These are phyloP conservation scores for Gentiana macrophylla DNA, from an alignment of 257 asterid genomes.

Conservation along the genomic window DNA sequence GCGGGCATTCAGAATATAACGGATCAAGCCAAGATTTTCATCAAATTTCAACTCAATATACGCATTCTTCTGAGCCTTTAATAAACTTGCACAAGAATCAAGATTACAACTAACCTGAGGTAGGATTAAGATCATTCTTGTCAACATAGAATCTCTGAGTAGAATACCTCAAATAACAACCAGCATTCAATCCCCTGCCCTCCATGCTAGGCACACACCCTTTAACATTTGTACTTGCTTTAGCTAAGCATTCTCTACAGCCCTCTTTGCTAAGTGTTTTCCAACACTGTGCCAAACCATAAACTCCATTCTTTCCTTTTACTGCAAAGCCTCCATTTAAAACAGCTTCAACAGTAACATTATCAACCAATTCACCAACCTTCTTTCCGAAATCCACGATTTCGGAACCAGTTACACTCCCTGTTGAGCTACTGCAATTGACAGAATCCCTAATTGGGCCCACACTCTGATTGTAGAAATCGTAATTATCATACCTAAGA, in stretches of 20 bases:
- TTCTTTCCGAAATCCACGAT: slow-evolving; percentile 19
- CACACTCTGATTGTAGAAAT: slow-evolving; percentile 40
- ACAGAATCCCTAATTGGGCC: slow-evolving; percentile 30
- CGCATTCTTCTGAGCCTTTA: too few relatives aligned
- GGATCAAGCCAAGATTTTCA: too few relatives aligned
- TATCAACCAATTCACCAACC: slow-evolving; percentile 34
- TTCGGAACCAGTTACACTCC: slow-evolving; percentile 3
- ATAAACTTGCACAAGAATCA: too few relatives aligned
- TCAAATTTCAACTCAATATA: too few relatives aligned
- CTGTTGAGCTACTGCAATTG: slow-evolving; percentile 36
- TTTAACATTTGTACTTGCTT: slow-evolving; percentile 42
- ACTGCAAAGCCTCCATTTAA: slow-evolving; percentile 34
- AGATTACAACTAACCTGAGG: slow-evolving; percentile 25
- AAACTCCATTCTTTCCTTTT: slow-evolving; percentile 43
- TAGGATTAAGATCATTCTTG: slow-evolving; percentile 1
- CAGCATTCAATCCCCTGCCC: slow-evolving; percentile 74
- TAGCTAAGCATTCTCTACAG: slow-evolving; percentile 63
- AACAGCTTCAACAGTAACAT: slow-evolving; percentile 38
- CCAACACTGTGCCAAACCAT: slow-evolving; percentile 95
- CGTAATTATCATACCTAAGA: slow-evolving; percentile 56
- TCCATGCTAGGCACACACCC: slow-evolving; percentile 60
- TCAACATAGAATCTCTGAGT: slow-evolving; percentile 48
- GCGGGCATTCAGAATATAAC: too few relatives aligned
- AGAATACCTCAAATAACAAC: slow-evolving; percentile 83
- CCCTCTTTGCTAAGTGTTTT: slow-evolving; percentile 42